A percentile compares a stretch with the other conserved stretches of the same genome.
Conservation (phyloP, 2,329 filamentous ascomycete species). For the Aspergillus tanneri region DNA sequence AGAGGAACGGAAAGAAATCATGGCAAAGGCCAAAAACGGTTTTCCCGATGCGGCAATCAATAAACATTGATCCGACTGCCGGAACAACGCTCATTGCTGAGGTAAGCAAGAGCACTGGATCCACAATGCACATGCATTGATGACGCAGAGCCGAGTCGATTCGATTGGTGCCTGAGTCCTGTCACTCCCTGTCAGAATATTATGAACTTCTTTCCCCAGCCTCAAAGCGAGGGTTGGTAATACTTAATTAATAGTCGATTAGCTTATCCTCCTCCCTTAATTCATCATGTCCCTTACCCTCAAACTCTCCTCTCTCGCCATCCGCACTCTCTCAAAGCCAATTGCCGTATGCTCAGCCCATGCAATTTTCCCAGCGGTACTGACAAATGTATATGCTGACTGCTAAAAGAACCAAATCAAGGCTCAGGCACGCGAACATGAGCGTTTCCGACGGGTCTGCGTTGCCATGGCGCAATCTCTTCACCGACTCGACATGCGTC, state of each 20-base stretch:
- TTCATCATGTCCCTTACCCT: constrained; percentile 61
- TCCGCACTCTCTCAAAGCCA: constrained; percentile 66
- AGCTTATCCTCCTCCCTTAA: background rate
- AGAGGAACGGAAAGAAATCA: constrained; percentile 28
- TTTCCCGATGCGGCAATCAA: constrained; percentile 39
- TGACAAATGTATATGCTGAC: constrained; percentile 22
- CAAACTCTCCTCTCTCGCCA: constrained; percentile 64
- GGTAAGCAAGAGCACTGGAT: constrained; percentile 23
- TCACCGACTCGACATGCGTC: constrained; percentile 66
- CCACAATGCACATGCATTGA: constrained; percentile 8
- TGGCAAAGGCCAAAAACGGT: constrained; percentile 20
- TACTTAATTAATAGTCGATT: too few species aligned
- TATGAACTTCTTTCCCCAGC: too few species aligned
- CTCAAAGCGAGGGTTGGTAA: too few species aligned
- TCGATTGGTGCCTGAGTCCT: constrained; percentile 17
- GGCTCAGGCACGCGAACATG: constrained; percentile 66
- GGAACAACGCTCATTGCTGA: constrained; percentile 28
- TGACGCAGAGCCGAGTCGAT: constrained; percentile 11
- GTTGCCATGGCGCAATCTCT: constrained; percentile 63
- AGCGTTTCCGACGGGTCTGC: constrained; percentile 62
- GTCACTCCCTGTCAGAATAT: background rate
- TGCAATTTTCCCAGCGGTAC: background rate
- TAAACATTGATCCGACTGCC: constrained; percentile 37
- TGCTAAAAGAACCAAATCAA: constrained; percentile 63
- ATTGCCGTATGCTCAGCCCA: constrained; percentile 55